These are phyloP conservation scores for Talaromyces sp. DNA, from an alignment of 2,329 filamentous ascomycete genomes.

Conservation along the genomic window DNA sequence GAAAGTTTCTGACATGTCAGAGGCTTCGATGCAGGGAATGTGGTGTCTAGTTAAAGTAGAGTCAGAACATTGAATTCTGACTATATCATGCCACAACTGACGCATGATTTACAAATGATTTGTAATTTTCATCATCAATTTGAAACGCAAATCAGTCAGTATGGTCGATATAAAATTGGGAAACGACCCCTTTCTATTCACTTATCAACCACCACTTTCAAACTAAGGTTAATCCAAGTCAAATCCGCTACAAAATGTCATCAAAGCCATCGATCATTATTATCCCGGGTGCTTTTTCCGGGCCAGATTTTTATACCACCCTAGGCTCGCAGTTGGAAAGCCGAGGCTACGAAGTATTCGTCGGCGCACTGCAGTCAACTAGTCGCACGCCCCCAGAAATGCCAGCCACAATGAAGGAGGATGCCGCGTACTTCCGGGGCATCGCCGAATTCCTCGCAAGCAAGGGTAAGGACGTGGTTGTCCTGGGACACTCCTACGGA, in stretches of 20 bases:
- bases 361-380: slow-evolving; percentile 9
- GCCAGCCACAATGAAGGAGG: slow-evolving; percentile 24
- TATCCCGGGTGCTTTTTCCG: slow-evolving; percentile 6
- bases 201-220: not conserved
- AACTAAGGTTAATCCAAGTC: not conserved
- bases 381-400: slow-evolving; percentile 10
- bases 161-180: not conserved
- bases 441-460: slow-evolving; percentile 23
- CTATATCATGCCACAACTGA: not conserved
- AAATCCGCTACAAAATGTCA: not conserved
- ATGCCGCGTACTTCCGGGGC: slow-evolving; percentile 24
- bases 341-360: slow-evolving; percentile 19
- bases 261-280: slow-evolving; percentile 7
- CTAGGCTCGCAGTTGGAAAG: not conserved
- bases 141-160: not conserved
- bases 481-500: slow-evolving; percentile 24
- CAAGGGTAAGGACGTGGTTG: slow-evolving; percentile 17
- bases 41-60: too few species aligned
- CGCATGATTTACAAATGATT: not conserved
- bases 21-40: not conserved
- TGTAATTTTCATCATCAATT: not conserved
- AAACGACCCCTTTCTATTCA: not conserved
- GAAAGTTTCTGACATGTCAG: not conserved
- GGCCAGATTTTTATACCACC: not conserved
- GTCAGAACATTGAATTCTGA: not conserved